phyloP scores from a whole-genome alignment of 2,329 filamentous ascomycete species.

The Sporothrix luriei region DNA sequence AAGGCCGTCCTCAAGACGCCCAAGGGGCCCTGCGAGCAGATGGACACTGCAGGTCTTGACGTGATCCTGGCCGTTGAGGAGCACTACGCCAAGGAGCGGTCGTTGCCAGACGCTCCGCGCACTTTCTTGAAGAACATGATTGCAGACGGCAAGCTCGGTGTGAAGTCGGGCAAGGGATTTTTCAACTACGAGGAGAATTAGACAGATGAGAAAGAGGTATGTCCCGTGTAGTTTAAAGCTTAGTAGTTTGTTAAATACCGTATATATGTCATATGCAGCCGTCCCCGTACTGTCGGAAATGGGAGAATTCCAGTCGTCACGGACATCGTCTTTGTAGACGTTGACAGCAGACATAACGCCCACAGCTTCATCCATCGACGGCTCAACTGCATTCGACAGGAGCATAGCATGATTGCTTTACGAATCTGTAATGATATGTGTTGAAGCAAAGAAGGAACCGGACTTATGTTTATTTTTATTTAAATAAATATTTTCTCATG shows the following conservation, averaged over 20 bases:
- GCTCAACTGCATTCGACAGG: background rate
- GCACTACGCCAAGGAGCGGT: constrained; percentile 21
- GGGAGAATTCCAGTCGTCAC: background rate
- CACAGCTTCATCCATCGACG: background rate
- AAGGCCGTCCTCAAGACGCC: constrained; percentile 21
- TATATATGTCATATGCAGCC: too few relatives aligned
- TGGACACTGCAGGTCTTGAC: constrained; percentile 26
- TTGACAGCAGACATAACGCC: background rate
- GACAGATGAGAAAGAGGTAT: background rate
- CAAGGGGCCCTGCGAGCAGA: constrained; percentile 21
- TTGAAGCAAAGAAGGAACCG: too few relatives aligned
- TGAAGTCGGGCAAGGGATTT: constrained; percentile 12
- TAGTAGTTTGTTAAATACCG: too few relatives aligned
- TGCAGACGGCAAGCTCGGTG: constrained; percentile 5
- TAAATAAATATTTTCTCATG: too few relatives aligned
- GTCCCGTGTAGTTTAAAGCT: too few relatives aligned
- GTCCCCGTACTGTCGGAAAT: background rate
- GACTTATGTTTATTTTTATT: too few relatives aligned
- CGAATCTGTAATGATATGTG: background rate
- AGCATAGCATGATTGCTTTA: background rate
- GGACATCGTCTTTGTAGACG: background rate
- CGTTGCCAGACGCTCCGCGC: background rate
- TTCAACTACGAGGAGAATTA: constrained; percentile 2
- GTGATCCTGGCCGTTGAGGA: constrained; percentile 23
- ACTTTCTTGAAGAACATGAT: background rate